phyloP scores from a whole-genome alignment of 345 rosid species.

The Tarenaya hassleriana region DNA sequence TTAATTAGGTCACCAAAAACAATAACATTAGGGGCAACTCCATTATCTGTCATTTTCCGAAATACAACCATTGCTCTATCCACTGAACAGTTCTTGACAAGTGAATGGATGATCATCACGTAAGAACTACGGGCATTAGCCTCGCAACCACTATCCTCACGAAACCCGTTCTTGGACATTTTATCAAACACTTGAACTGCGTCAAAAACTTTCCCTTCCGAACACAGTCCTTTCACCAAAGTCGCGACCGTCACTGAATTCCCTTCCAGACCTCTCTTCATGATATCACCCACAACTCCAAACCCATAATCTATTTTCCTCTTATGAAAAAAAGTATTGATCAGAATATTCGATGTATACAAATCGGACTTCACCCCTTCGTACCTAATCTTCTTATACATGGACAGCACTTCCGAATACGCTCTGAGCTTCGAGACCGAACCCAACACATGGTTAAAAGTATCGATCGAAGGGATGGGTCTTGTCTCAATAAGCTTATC shows the following conservation, averaged over 20 bases:
- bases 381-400: too few species aligned
- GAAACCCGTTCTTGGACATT: conserved; percentile 5
- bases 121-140: neutral
- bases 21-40: neutral
- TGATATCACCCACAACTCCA: neutral
- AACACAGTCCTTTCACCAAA: neutral
- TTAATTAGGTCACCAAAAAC: neutral
- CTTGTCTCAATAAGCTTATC: too few species aligned
- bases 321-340: too few species aligned
- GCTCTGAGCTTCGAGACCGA: too few species aligned
- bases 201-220: neutral
- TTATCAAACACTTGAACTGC: conserved; percentile 15
- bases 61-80: neutral
- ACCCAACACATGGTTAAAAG: too few species aligned
- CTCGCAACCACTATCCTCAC: neutral
- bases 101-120: too few species aligned
- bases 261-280: conserved; percentile 3
- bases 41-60: neutral
- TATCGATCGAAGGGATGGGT: too few species aligned
- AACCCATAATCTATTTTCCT: conserved; percentile 7
- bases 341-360: too few species aligned
- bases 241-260: neutral
- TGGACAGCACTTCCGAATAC: too few species aligned
- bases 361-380: too few species aligned
- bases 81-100: neutral